Percentiles rank a stretch among this genome's conserved stretches.
Evolutionary conservation across 345 rosid genomes (phyloP).

Genomic region (Conringia planisiliqua): DNA sequence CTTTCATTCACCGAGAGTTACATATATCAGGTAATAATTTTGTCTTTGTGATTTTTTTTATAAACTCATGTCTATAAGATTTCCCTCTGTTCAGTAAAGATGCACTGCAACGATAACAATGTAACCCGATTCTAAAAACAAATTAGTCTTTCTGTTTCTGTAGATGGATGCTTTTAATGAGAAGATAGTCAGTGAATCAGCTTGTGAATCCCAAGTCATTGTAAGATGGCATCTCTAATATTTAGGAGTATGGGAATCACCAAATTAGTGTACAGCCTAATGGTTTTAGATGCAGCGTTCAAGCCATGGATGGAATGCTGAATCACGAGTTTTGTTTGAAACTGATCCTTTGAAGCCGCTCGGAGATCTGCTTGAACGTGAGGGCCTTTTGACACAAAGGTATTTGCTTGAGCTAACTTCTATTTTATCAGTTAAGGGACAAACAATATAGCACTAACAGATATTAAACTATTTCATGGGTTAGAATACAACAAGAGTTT

Average conservation of each 20-base stretch:
- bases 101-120: background rate
- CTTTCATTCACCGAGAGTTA: constrained; percentile 80
- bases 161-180: constrained; percentile 86
- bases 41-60: background rate
- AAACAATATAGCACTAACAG: constrained; percentile 7
- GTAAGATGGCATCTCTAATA: constrained; percentile 25
- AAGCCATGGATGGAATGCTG: constrained; percentile 27
- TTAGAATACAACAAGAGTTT: constrained; percentile 68
- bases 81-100: background rate
- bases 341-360: constrained; percentile 57
- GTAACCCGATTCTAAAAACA: background rate
- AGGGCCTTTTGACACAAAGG: constrained; percentile 68
- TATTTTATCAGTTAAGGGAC: background rate
- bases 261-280: constrained; percentile 9
- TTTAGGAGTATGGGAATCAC: background rate
- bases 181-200: constrained; percentile 46
- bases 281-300: constrained; percentile 36
- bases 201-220: constrained; percentile 18
- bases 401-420: constrained; percentile 4
- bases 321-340: constrained; percentile 35
- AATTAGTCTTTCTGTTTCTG: constrained; percentile 27
- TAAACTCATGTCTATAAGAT: background rate
- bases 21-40: constrained; percentile 70
- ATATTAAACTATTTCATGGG: constrained; percentile 2
- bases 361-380: constrained; percentile 44